Evolutionary conservation across 2,329 filamentous ascomycete genomes (phyloP), one percentile per base, ranked within the genome.

Genomic region (Trichoderma cornu-damae): DNA sequence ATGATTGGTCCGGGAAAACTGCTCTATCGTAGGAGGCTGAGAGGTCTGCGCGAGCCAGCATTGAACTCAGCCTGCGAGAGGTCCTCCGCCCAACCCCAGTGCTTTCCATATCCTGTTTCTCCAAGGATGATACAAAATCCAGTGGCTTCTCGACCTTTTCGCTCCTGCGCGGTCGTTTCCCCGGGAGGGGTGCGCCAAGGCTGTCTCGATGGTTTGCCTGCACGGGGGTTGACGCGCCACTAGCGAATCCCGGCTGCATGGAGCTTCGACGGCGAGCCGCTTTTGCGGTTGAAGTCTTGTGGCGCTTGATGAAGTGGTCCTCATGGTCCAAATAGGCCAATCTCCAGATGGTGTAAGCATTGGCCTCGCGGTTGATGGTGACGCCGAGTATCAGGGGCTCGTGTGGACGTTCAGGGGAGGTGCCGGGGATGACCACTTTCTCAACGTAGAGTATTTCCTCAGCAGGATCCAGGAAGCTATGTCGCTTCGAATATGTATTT

Each of bases 371-470:
- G 67, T 96, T 96, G 61, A 87, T 78, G 0, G 93, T 96, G 50
- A 96, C 82, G 9, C 90, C 86, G 57, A 97, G 75, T 9, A 88
- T 81, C 24, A 96, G 73, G 16, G 78, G 77, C 28, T 79, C 74
- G 53, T 76, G 74, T 46, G 74, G 18, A 64, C 66, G 32, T 64
- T 67, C 57, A 62, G 64, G 55, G 68, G 68, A 61, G 24, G 65
- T 64, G 49, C 76, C 75, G n/a, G 83, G 75, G 48, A 88, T 81
- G 55, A 81, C 79, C 30, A 83, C 75, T 16, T 85, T 74, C 63
- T 93, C 90, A 9, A 96, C 80, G 67, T 96, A 93, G 1, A 96
- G 72, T 50, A 96, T 85, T 67, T 94, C 88, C 67, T 96, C 93
- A 1, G 85, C 81, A 12, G 85, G 80, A 63, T 92, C 85, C 34